Evolutionary conservation across 805 yeast species (phyloP).

Genomic region (Sugiyamaella floridensis): DNA sequence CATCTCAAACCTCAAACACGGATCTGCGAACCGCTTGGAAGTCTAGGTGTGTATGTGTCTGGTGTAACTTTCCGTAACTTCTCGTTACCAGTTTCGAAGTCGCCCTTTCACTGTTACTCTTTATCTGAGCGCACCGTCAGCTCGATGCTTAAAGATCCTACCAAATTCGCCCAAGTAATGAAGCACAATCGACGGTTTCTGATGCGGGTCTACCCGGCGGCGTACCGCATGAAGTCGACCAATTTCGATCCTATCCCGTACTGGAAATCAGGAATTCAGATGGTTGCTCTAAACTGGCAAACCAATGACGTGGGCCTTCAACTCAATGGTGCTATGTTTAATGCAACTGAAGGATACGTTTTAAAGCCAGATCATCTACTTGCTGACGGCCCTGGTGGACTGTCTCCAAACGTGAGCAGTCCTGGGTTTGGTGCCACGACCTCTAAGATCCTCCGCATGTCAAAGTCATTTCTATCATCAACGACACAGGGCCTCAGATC

Average conservation of each 20-base stretch:
- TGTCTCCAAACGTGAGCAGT: neutral
- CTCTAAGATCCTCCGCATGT: neutral
- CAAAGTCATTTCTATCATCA: neutral
- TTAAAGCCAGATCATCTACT: constrained; percentile 55
- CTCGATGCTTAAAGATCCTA: constrained; percentile 56
- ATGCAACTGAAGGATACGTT: constrained; percentile 63
- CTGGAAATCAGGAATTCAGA: constrained; percentile 84
- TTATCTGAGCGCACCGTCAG: constrained; percentile 67
- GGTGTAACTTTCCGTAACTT: constrained; percentile 78
- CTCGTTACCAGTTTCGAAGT: constrained; percentile 78
- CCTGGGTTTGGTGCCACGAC: neutral
- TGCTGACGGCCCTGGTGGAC: constrained; percentile 1
- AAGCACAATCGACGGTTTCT: constrained; percentile 72
- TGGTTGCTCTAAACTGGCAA: constrained; percentile 98
- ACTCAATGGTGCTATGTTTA: constrained; percentile 74
- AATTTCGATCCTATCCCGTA: constrained; percentile 73
- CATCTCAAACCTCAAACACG: constrained; percentile 22
- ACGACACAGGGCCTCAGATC: neutral
- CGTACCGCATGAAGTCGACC: constrained; percentile 64
- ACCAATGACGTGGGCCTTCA: constrained; percentile 86
- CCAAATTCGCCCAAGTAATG: constrained; percentile 47
- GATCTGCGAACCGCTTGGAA: constrained; percentile 40
- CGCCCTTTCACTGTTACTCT: constrained; percentile 76
- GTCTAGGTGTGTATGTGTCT: constrained; percentile 61
- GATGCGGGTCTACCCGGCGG: constrained; percentile 85